A percentile compares a stretch with the other conserved stretches of the same genome.
phyloP scores from a whole-genome alignment of 371 early-diverging fungal genomes.

The Enteropsectra breve region DNA sequence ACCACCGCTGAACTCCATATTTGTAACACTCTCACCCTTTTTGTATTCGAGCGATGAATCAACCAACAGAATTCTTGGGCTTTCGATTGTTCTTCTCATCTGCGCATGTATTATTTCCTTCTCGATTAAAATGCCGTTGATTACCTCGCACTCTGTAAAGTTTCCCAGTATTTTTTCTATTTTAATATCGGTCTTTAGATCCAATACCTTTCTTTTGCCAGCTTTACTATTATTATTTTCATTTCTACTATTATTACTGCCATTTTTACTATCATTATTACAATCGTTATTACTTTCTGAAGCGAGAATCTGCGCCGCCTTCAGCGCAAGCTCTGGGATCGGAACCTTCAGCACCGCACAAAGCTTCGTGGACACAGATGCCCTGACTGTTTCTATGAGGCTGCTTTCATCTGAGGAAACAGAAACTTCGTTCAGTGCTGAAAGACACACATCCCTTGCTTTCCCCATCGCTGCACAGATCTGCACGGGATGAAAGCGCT shows the following conservation, averaged over 20 bases:
- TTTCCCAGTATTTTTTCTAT: constrained; percentile 93
- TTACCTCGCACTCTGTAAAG: constrained; percentile 82
- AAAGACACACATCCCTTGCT: constrained; percentile 77
- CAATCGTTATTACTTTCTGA: constrained; percentile 62
- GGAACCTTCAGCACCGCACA: constrained; percentile 82
- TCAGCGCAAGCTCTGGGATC: constrained; percentile 86
- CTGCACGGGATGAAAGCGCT: constrained; percentile 90
- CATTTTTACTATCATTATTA: background rate
- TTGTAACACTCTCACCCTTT: constrained; percentile 98
- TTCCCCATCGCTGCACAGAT: constrained; percentile 80
- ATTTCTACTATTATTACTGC: background rate
- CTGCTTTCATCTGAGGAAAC: constrained; percentile 68
- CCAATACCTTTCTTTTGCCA: constrained; percentile 70
- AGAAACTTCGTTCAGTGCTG: constrained; percentile 71
- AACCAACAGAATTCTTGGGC: constrained; percentile 86
- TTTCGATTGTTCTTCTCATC: constrained; percentile 93
- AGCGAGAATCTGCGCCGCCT: constrained; percentile 80
- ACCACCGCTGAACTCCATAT: constrained; percentile 89
- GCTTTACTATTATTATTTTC: background rate
- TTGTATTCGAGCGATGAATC: constrained; percentile 99
- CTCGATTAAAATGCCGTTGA: constrained; percentile 94
- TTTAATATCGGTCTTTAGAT: constrained; percentile 89
- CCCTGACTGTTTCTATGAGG: constrained; percentile 75
- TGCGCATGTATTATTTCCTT: constrained; percentile 98
- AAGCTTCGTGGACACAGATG: constrained; percentile 89